A percentile compares a stretch with the other conserved stretches of the same genome.
Conservation (phyloP, 495 filamentous ascomycete species). For the Beverwykella pulmonaria region DNA sequence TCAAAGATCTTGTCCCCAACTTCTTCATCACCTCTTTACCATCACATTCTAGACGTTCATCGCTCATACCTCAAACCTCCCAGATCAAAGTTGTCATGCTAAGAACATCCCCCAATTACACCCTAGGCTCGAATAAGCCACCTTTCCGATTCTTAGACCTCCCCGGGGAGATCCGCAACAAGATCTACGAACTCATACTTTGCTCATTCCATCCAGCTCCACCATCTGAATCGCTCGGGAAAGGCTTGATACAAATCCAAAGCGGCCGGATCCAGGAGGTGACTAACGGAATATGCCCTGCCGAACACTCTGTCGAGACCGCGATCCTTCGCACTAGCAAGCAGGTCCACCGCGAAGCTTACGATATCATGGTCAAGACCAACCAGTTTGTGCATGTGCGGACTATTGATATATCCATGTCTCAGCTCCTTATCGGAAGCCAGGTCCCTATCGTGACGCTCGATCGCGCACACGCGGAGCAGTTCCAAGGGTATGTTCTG, state of each 20-base stretch:
- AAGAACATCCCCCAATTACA: no score
- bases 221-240: neutral
- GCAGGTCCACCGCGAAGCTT: conserved; percentile 24
- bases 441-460: conserved; percentile 15
- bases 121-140: no score
- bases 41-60: no score
- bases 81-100: neutral
- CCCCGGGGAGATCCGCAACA: conserved; percentile 23
- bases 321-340: conserved; percentile 23
- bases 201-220: conserved; percentile 16
- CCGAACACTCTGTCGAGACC: conserved; percentile 6
- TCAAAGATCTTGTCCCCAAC: no score
- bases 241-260: neutral
- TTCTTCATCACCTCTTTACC: no score
- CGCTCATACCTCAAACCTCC: neutral
- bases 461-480: neutral
- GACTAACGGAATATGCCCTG: neutral
- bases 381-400: conserved; percentile 16
- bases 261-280: neutral
- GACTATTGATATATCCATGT: neutral
- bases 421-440: neutral
- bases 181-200: conserved; percentile 16
- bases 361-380: conserved; percentile 28
- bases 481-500: conserved; percentile 11
- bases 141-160: conserved; percentile 18